Evolutionary conservation across 768 basidiomycete genomes (phyloP).

Genomic region (Podaxis sp.): DNA sequence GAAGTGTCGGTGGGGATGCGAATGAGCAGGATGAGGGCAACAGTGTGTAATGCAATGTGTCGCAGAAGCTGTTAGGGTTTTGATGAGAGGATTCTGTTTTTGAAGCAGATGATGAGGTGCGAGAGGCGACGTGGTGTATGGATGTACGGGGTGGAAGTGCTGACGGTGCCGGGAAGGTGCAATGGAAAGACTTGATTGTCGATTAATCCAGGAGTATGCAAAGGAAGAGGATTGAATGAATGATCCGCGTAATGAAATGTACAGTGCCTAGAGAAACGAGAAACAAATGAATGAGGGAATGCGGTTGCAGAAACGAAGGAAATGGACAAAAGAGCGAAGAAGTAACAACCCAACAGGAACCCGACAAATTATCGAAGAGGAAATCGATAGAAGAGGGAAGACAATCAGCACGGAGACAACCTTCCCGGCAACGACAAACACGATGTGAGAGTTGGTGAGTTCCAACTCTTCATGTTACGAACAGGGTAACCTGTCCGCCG

Average conservation of each 20-base stretch:
- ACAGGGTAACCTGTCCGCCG: constrained; percentile 79
- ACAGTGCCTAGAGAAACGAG: constrained; percentile 1
- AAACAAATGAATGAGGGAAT: neutral
- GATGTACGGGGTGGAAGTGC: neutral
- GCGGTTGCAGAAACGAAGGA: constrained; percentile 5
- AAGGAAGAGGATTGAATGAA: constrained; percentile 7
- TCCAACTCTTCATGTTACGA: constrained; percentile 57
- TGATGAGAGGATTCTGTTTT: neutral
- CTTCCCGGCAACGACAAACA: neutral
- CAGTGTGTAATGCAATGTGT: neutral
- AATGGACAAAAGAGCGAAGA: neutral
- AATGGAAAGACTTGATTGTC: constrained; percentile 3
- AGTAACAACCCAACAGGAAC: constrained; percentile 4
- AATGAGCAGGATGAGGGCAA: constrained; percentile 4
- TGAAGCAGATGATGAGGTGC: neutral
- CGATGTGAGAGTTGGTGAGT: neutral
- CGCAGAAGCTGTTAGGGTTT: constrained; percentile 1
- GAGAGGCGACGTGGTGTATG: neutral
- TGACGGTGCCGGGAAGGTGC: constrained; percentile 9
- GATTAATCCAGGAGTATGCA: constrained; percentile 11
- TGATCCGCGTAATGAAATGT: constrained; percentile 14
- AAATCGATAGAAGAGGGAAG: neutral
- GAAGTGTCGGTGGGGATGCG: neutral
- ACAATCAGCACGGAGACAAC: neutral
- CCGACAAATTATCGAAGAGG: constrained; percentile 11